Evolutionary conservation across 169 alveolate genomes (phyloP).

Genomic region (Fabrea salina): DNA sequence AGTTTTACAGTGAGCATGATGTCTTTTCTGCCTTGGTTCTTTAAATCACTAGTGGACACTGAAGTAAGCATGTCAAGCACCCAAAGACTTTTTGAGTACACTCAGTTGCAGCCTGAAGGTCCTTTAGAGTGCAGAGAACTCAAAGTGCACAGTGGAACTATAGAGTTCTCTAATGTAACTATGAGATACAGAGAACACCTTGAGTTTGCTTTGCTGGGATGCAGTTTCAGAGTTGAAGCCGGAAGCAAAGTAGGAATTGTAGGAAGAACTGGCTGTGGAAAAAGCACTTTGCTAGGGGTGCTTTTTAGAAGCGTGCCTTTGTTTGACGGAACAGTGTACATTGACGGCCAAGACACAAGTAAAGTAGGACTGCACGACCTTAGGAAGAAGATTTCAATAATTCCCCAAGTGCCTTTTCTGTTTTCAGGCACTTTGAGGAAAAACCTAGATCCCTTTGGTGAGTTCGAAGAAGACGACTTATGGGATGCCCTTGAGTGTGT

Average conservation of each 20-base stretch:
- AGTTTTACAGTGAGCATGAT: neutral
- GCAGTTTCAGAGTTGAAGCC: conserved; percentile 42
- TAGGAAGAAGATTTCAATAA: conserved; percentile 32
- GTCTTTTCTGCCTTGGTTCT: neutral
- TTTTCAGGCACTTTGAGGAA: conserved; percentile 86
- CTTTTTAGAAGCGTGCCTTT: conserved; percentile 55
- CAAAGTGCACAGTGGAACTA: conserved; percentile 34
- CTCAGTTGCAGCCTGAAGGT: neutral
- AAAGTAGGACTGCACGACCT: conserved; percentile 51
- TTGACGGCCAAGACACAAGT: conserved; percentile 53
- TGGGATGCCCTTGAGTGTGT: conserved; percentile 70
- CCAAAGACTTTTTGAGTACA: conserved; percentile 40
- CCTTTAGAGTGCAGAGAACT: neutral
- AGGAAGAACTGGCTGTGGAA: conserved; percentile 84
- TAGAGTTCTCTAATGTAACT: conserved; percentile 47
- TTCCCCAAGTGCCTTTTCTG: conserved; percentile 80
- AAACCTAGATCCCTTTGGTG: conserved; percentile 89
- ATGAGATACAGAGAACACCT: conserved; percentile 58
- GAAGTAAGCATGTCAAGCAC: conserved; percentile 25
- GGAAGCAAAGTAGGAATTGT: conserved; percentile 67
- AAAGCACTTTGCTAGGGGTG: conserved; percentile 60
- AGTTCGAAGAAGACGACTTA: conserved; percentile 67
- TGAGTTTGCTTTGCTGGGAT: conserved; percentile 45
- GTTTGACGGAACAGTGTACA: conserved; percentile 36
- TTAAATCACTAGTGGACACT: neutral